These are phyloP conservation scores for Xenoacremonium recifei DNA, from an alignment of 2,329 filamentous ascomycete genomes.

Conservation along the genomic window DNA sequence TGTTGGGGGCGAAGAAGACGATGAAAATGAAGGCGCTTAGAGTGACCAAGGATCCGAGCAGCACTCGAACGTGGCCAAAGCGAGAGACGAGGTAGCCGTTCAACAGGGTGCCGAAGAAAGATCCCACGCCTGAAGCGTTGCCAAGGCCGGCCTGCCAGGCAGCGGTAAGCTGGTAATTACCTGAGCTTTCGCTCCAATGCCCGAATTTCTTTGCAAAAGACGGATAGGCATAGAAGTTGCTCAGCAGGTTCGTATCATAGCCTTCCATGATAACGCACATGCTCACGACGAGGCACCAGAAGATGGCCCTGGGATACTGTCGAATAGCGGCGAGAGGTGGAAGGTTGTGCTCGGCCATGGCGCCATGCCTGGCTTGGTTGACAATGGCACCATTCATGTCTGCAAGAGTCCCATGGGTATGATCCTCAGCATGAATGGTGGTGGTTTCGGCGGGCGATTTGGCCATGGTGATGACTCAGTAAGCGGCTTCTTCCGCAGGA, in stretches of 20 bases:
- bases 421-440: conserved; percentile 4
- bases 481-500: too few relatives aligned
- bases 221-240: conserved; percentile 37
- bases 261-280: conserved; percentile 43
- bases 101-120: conserved; percentile 47
- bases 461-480: too few relatives aligned
- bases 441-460: too few relatives aligned
- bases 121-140: conserved; percentile 43
- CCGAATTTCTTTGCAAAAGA: conserved; percentile 28
- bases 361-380: conserved; percentile 7
- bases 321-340: conserved; percentile 26
- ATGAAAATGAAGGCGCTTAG: conserved; percentile 45
- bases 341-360: conserved; percentile 22
- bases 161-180: conserved; percentile 39
- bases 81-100: conserved; percentile 46
- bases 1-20: conserved; percentile 42
- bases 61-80: conserved; percentile 42
- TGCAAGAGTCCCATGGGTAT: neutral
- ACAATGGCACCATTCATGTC: conserved; percentile 7
- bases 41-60: conserved; percentile 39
- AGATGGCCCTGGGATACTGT: conserved; percentile 33
- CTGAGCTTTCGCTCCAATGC: conserved; percentile 22
- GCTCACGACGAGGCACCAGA: conserved; percentile 36
- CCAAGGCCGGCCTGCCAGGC: conserved; percentile 50
- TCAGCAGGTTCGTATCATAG: conserved; percentile 35